Evolutionary conservation across 306 rosid genomes (phyloP).

Genomic region (Geum urbanum): DNA sequence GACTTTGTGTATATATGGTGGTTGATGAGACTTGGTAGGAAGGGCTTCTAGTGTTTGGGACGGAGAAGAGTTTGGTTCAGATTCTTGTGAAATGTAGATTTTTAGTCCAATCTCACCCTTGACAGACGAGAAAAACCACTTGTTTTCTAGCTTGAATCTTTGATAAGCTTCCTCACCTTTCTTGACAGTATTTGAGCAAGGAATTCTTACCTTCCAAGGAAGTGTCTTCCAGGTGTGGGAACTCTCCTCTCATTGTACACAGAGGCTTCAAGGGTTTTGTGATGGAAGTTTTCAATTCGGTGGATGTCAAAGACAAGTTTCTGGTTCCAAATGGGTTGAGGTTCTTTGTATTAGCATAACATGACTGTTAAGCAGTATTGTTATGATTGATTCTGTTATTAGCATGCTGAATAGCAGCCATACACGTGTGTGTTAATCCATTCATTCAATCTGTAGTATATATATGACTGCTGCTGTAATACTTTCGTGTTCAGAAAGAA

Average conservation of each 20-base stretch:
- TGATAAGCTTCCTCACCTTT: conserved; percentile 65
- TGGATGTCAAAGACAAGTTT: conserved; percentile 43
- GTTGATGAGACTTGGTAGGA: conserved; percentile 27
- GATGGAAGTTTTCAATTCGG: conserved; percentile 38
- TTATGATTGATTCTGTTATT: too few relatives aligned
- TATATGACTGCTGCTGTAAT: too few relatives aligned
- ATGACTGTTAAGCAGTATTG: too few relatives aligned
- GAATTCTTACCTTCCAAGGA: conserved; percentile 62
- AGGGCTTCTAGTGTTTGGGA: conserved; percentile 13
- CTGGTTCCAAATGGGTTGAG: conserved; percentile 58
- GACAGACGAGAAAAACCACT: conserved; percentile 56
- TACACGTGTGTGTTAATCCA: too few relatives aligned
- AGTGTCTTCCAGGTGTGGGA: conserved; percentile 36
- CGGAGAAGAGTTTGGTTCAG: not conserved
- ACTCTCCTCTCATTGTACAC: conserved; percentile 43
- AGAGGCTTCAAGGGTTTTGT: conserved; percentile 41
- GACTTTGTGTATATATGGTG: conserved; percentile 18
- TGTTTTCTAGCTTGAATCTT: conserved; percentile 47
- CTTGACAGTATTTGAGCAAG: conserved; percentile 55
- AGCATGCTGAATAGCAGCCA: too few relatives aligned
- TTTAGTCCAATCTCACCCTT: conserved; percentile 76
- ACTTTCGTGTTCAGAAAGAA: too few relatives aligned
- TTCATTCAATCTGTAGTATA: too few relatives aligned
- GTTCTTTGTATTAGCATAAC: too few relatives aligned
- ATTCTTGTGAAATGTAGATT: conserved; percentile 43